Evolutionary conservation across 768 basidiomycete genomes (phyloP).

Genomic region (Polyporus arcularius): DNA sequence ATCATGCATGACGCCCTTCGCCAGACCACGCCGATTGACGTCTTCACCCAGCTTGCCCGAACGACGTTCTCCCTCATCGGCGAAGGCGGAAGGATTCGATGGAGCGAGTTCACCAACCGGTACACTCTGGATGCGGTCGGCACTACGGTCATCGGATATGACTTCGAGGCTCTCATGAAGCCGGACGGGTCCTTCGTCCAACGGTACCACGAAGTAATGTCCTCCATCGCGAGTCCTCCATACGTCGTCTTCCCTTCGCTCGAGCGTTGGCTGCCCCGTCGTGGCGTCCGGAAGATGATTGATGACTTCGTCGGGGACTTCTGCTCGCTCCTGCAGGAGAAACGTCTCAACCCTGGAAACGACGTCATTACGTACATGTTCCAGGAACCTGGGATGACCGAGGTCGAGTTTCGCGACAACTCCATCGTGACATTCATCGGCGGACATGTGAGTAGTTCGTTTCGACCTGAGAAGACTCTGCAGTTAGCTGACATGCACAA

Average conservation of each 20-base stretch:
- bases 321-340: constrained; percentile 6
- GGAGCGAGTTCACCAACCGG: constrained; percentile 26
- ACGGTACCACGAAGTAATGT: constrained; percentile 14
- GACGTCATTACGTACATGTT: constrained; percentile 18
- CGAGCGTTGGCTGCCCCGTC: constrained; percentile 11
- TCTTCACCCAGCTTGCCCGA: constrained; percentile 33
- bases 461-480: not conserved
- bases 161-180: constrained; percentile 18
- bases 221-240: constrained; percentile 6
- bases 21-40: constrained; percentile 36
- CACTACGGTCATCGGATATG: constrained; percentile 15
- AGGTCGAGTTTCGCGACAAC: constrained; percentile 37
- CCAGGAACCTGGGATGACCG: constrained; percentile 22
- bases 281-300: constrained; percentile 2
- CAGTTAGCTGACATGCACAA: not conserved
- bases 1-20: constrained; percentile 38
- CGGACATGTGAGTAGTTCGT: constrained; percentile 35
- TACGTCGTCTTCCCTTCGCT: constrained; percentile 14
- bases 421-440: constrained; percentile 41
- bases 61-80: constrained; percentile 37
- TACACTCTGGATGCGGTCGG: constrained; percentile 21
- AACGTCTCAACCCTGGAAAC: constrained; percentile 8
- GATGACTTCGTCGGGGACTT: constrained; percentile 8
- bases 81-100: constrained; percentile 30
- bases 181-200: constrained; percentile 15